A percentile compares a stretch with the other conserved stretches of the same genome.
Evolutionary conservation across 2,329 filamentous ascomycete species (phyloP).

Genomic region (Hymenoscyphus albidus): DNA sequence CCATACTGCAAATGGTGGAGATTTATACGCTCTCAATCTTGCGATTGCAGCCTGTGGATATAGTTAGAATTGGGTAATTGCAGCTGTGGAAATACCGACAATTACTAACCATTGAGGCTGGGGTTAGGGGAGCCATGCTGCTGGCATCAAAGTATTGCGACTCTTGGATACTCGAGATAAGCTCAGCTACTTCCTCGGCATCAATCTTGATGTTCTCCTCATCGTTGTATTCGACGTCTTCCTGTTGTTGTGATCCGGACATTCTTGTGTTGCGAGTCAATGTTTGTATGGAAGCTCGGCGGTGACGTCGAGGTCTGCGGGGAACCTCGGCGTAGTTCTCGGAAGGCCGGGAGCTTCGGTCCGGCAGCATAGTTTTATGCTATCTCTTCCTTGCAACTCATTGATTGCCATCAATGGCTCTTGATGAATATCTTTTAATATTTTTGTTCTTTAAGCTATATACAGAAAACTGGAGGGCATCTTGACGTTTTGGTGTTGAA

Average conservation of each 20-base stretch:
- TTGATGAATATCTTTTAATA: too few relatives aligned
- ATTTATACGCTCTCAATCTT: constrained; percentile 56
- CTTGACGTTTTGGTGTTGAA: too few relatives aligned
- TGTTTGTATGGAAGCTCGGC: not conserved
- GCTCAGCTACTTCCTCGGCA: constrained; percentile 26
- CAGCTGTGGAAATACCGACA: not conserved
- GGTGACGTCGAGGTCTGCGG: constrained; percentile 1
- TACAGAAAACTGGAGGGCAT: too few relatives aligned
- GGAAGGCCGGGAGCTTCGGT: not conserved
- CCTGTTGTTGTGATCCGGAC: not conserved
- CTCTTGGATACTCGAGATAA: constrained; percentile 31
- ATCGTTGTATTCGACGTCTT: not conserved
- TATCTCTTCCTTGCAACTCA: not conserved
- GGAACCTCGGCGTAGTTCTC: not conserved
- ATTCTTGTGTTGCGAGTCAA: not conserved
- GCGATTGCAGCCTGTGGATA: constrained; percentile 41
- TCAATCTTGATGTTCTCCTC: constrained; percentile 3
- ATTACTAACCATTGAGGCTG: constrained; percentile 31
- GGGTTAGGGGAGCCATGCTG: constrained; percentile 34
- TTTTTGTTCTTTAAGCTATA: too few relatives aligned
- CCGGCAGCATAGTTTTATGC: not conserved
- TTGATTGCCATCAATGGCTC: too few relatives aligned
- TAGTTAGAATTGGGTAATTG: constrained; percentile 11
- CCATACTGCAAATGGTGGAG: constrained; percentile 60
- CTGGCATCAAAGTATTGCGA: constrained; percentile 34